Conservation (phyloP, 148 eudicot genomes). For the Nyssa sinensis region DNA sequence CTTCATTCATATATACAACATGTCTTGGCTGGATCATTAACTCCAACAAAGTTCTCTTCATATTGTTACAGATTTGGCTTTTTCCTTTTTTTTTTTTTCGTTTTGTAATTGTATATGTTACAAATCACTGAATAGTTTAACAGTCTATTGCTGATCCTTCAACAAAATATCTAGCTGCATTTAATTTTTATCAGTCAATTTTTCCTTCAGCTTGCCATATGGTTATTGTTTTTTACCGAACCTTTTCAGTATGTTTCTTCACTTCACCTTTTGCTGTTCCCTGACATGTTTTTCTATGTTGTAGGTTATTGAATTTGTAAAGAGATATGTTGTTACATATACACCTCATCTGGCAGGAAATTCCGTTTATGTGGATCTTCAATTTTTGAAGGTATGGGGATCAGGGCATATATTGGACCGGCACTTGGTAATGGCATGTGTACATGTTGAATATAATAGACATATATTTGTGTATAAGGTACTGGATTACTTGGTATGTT, state of each 20-base stretch:
- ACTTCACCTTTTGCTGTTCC: no score
- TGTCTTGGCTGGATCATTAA: background rate
- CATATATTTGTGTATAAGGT: background rate
- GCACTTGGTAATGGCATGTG: no score
- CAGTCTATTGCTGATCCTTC: background rate
- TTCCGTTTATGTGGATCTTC: conserved; percentile 64
- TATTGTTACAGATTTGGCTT: background rate
- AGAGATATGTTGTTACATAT: conserved; percentile 49
- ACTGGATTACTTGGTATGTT: background rate
- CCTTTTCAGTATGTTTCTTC: no score
- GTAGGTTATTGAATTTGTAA: conserved; percentile 82
- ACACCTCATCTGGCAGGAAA: conserved; percentile 80
- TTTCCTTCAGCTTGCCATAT: no score
- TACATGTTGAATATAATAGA: no score
- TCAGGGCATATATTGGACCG: no score
- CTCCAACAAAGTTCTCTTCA: background rate
- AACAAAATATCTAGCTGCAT: background rate
- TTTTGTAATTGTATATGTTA: background rate
- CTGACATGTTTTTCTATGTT: conserved; percentile 14
- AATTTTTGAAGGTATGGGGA: conserved; percentile 64
- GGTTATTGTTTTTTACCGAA: no score
- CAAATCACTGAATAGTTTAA: background rate
- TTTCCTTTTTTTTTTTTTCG: background rate
- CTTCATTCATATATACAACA: background rate
- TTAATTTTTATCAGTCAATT: no score